Percentiles rank a stretch among this genome's conserved stretches.
phyloP scores from a whole-genome alignment of 257 asterid genomes.

The Eucommia ulmoides region DNA sequence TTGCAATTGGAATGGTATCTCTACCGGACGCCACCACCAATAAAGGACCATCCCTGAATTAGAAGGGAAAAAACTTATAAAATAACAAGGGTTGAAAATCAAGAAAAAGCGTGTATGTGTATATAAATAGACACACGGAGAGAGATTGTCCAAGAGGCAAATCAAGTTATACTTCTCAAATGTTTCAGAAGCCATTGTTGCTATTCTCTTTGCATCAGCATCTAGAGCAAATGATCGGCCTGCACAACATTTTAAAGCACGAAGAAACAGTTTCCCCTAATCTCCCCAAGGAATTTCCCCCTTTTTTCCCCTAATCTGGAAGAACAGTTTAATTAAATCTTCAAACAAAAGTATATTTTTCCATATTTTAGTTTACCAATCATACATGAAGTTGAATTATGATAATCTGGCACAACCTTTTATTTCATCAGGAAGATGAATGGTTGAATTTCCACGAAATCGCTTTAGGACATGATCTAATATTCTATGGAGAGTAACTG shows the following conservation, averaged over 20 bases:
- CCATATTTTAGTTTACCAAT: neutral
- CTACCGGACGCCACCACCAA: constrained; percentile 88
- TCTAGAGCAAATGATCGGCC: constrained; percentile 30
- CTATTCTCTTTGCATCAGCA: constrained; percentile 51
- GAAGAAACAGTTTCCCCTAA: neutral
- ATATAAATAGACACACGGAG: too few species aligned
- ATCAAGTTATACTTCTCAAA: constrained; percentile 35
- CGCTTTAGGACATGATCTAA: constrained; percentile 21
- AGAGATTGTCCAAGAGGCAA: constrained; percentile 1
- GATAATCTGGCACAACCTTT: constrained; percentile 16
- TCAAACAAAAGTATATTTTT: neutral
- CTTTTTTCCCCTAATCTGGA: too few species aligned
- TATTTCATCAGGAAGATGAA: constrained; percentile 2
- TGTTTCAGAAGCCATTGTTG: constrained; percentile 37
- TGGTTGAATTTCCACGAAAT: constrained; percentile 15
- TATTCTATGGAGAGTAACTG: constrained; percentile 40
- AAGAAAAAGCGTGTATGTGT: neutral
- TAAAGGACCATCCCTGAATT: constrained; percentile 64
- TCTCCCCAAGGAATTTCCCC: too few species aligned
- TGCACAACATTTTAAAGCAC: constrained; percentile 9
- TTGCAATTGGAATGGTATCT: constrained; percentile 63
- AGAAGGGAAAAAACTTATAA: constrained; percentile 1
- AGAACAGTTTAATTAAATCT: neutral
- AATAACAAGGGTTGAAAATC: neutral
- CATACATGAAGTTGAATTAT: neutral